A percentile compares a stretch with the other conserved stretches of the same genome.
phyloP scores from a whole-genome alignment of 2,329 filamentous ascomycete species.

The Fusarium sulawesiense region DNA sequence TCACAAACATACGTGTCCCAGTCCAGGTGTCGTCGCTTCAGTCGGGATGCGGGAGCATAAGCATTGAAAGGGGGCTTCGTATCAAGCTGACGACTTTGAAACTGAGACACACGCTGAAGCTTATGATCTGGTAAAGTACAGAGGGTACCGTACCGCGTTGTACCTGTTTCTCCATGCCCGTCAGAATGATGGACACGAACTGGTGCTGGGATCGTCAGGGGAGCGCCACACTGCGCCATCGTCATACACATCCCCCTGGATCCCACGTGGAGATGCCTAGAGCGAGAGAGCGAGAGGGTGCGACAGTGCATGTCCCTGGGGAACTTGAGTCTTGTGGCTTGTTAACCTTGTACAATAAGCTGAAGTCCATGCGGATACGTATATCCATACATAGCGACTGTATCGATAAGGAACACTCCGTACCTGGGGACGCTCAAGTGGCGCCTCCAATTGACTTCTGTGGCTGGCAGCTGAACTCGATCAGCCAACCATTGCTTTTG shows the following conservation, averaged over 20 bases:
- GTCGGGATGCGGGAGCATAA: slow-evolving; percentile 19
- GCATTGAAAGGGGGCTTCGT: slow-evolving; percentile 25
- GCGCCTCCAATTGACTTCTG: slow-evolving; percentile 16
- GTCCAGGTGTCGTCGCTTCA: background rate
- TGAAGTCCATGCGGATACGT: background rate
- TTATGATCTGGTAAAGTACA: background rate
- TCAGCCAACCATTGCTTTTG: slow-evolving; percentile 10
- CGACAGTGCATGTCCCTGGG: slow-evolving; percentile 20
- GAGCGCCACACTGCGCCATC: slow-evolving; percentile 33
- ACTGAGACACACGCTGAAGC: slow-evolving; percentile 15
- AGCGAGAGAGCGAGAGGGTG: background rate
- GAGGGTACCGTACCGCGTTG: slow-evolving; percentile 1
- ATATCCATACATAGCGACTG: background rate
- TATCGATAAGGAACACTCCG: background rate
- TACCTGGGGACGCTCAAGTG: slow-evolving; percentile 8
- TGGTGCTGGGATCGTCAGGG: slow-evolving; percentile 33
- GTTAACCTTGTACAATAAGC: slow-evolving; percentile 17
- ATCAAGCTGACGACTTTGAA: slow-evolving; percentile 32
- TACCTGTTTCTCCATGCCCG: slow-evolving; percentile 18
- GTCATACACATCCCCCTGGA: slow-evolving; percentile 27
- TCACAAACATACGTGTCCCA: background rate
- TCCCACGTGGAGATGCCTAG: slow-evolving; percentile 29
- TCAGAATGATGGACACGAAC: slow-evolving; percentile 33
- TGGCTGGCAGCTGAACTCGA: slow-evolving; percentile 26
- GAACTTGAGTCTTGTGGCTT: slow-evolving; percentile 29